Evolutionary conservation across 352 stramenopile species (phyloP).

Genomic region (Globisporangium rhizosaccharum): DNA sequence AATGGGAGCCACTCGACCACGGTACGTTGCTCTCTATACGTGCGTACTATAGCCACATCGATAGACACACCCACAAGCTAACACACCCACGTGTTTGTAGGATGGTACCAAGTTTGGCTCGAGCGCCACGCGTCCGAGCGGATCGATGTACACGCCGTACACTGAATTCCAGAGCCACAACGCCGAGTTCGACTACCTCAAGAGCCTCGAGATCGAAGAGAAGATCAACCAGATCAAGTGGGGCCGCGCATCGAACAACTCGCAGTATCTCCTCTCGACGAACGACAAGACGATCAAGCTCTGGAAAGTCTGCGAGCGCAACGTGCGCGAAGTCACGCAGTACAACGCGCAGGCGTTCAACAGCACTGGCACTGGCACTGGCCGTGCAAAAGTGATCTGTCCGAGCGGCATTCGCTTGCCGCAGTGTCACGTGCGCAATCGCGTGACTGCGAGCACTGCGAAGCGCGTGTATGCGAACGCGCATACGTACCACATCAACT

Average conservation of each 20-base stretch:
- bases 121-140: slow-evolving; percentile 3
- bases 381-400: slow-evolving; percentile 15
- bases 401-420: slow-evolving; percentile 47
- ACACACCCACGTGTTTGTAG: neutral
- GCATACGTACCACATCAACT: slow-evolving; percentile 98
- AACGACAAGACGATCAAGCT: slow-evolving; percentile 99
- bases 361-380: slow-evolving; percentile 6
- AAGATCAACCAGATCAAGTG: slow-evolving; percentile 98
- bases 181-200: slow-evolving; percentile 97
- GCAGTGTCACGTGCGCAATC: slow-evolving; percentile 41
- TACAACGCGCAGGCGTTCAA: slow-evolving; percentile 49
- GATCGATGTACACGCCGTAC: slow-evolving; percentile 66
- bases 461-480: slow-evolving; percentile 91
- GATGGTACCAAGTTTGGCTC: slow-evolving; percentile 25
- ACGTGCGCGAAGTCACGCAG: slow-evolving; percentile 68
- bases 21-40: slow-evolving; percentile 11
- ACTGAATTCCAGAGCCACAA: slow-evolving; percentile 96
- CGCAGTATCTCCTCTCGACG: slow-evolving; percentile 92
- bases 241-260: slow-evolving; percentile 84
- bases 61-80: neutral
- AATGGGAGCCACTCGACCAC: slow-evolving; percentile 16
- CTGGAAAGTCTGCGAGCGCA: slow-evolving; percentile 90
- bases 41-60: slow-evolving; percentile 17
- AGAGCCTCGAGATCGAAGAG: slow-evolving; percentile 96
- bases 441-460: slow-evolving; percentile 65